A percentile compares a stretch with the other conserved stretches of the same genome.
These are phyloP conservation scores for Monilinia polystroma DNA, from an alignment of 2,329 filamentous ascomycete genomes.

Conservation along the genomic window DNA sequence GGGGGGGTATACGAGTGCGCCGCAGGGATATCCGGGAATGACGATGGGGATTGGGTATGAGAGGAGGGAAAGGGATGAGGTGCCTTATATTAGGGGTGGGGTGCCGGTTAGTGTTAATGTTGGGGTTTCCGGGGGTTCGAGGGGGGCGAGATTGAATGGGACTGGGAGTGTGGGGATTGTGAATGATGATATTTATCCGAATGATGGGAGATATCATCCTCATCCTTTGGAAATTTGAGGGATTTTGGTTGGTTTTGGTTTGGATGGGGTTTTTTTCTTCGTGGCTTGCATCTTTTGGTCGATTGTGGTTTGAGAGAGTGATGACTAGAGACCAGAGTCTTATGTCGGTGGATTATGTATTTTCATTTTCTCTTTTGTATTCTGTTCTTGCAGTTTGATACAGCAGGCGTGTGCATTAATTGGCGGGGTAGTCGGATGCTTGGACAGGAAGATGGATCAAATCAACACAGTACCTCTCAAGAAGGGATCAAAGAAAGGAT, in stretches of 20 bases:
- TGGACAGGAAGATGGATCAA: neutral
- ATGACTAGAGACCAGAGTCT: neutral
- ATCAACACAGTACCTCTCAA: neutral
- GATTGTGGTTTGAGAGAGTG: neutral
- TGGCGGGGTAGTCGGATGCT: neutral
- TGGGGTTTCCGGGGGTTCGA: neutral
- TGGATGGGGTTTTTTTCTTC: no score
- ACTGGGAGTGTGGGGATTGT: neutral
- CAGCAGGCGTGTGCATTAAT: neutral
- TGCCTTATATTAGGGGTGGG: slow-evolving; percentile 19
- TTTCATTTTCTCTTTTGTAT: neutral
- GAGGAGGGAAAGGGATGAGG: slow-evolving; percentile 1
- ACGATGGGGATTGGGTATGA: neutral
- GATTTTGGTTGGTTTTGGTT: neutral
- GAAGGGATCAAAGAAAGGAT: neutral
- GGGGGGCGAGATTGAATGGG: slow-evolving; percentile 1
- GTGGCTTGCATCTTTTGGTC: neutral
- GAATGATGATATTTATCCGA: slow-evolving; percentile 21
- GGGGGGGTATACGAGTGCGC: slow-evolving; percentile 3
- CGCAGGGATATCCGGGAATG: slow-evolving; percentile 14
- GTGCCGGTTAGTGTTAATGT: neutral
- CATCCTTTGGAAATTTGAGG: slow-evolving; percentile 21
- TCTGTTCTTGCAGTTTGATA: neutral
- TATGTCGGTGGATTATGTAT: neutral
- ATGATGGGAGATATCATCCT: slow-evolving; percentile 37